Base-by-base conservation (phyloP, 345 rosid species). In the Hevea brasiliensis region DNA sequence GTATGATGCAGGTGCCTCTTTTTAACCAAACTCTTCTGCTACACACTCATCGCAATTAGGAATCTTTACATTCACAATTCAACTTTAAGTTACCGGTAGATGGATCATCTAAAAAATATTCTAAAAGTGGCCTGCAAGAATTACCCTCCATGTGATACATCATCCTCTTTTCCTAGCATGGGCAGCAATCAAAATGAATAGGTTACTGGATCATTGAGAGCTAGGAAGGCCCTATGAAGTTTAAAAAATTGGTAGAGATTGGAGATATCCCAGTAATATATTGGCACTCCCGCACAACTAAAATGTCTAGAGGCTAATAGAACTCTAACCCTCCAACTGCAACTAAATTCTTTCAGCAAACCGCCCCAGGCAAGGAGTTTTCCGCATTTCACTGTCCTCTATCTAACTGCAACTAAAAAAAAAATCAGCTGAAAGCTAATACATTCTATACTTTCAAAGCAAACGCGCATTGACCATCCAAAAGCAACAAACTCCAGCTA, bases 401-500 rank as follows among this genome's bases (percentile, higher is more conserved):
- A 2, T 32, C 37, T 32, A 32, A 32, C 37, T 48, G 56, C 70
- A 66, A 50, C 70, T 66, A 66, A 48, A 26, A 18, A 66, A 66
- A 48, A 48, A n/a, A n/a, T 23, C 41, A 54, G 60, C 70, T 67
- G 8, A 42, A 67, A 67, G 40, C 58, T 18, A 62, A 37, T 15
- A 20, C 53, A 41, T n/a, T 42, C 27, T 40, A 64, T 64, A 4
- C 9, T 1, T 20, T 40, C 27, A 10, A 40, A 40, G 40, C 8
- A 62, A 62, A 62, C 47, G 42, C 24, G 59, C 59, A 50, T 20
- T 20, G 47, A 63, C 14, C 24, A 20, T 21, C 50, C 12, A 11
- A 47, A 53, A 12, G 56, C 21, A 37, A n/a, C 24, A 11, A 77
- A 66, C 58, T 44, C 63, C 48, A 69, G 55, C 63, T 58, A 53